Evolutionary conservation across 1,139 yeast genomes (phyloP).

Genomic region (Kurtzmaniella quercitrusa): DNA sequence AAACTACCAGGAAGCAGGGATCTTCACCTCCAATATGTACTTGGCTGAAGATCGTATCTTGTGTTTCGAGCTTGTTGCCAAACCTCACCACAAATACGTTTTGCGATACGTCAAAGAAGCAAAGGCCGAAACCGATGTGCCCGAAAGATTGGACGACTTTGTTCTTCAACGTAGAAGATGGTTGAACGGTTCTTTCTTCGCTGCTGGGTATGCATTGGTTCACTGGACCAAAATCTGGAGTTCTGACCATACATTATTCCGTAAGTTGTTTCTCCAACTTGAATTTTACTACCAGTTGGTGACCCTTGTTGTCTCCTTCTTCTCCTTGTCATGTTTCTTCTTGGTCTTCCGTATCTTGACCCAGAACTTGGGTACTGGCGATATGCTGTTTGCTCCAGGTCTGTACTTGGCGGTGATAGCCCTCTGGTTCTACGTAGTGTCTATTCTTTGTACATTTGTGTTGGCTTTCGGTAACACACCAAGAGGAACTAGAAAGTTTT

Average conservation of each 20-base stretch:
- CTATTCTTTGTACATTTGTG: slow-evolving; percentile 42
- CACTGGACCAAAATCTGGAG: slow-evolving; percentile 72
- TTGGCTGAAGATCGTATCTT: slow-evolving; percentile 81
- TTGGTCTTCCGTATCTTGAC: slow-evolving; percentile 66
- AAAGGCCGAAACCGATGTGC: slow-evolving; percentile 81
- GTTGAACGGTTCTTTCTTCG: slow-evolving; percentile 83
- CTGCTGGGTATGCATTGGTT: slow-evolving; percentile 70
- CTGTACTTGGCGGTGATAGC: slow-evolving; percentile 38
- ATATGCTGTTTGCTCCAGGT: slow-evolving; percentile 43
- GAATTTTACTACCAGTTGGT: slow-evolving; percentile 69
- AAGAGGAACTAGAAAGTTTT: slow-evolving; percentile 42
- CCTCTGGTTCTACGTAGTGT: slow-evolving; percentile 41
- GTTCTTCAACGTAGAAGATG: slow-evolving; percentile 79
- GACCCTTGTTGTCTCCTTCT: slow-evolving; percentile 72
- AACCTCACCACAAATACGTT: slow-evolving; percentile 54
- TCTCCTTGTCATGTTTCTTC: slow-evolving; percentile 71
- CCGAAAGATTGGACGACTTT: slow-evolving; percentile 66
- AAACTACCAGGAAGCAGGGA: slow-evolving; percentile 50
- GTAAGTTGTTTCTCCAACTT: slow-evolving; percentile 61
- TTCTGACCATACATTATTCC: slow-evolving; percentile 56
- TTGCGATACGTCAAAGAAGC: slow-evolving; percentile 73
- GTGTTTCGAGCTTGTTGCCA: slow-evolving; percentile 81
- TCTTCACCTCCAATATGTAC: slow-evolving; percentile 80
- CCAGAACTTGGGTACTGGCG: slow-evolving; percentile 47
- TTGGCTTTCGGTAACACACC: slow-evolving; percentile 48